These are phyloP conservation scores for Cadophora gregata DNA, from an alignment of 2,329 filamentous ascomycete genomes.

Conservation along the genomic window DNA sequence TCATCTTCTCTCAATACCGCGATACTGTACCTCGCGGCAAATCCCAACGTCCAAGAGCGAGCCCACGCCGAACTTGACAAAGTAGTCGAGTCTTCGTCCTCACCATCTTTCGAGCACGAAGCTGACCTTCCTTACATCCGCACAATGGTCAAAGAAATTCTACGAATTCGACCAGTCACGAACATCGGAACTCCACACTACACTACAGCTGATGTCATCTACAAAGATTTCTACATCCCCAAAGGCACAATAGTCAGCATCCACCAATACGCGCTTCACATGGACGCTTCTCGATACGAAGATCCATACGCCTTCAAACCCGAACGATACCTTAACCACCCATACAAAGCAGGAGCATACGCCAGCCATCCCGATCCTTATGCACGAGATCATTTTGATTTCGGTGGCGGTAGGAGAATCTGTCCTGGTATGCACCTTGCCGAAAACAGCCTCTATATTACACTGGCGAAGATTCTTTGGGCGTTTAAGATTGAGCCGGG, in stretches of 20 bases:
- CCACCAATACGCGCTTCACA: slow-evolving; percentile 49
- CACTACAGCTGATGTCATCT: slow-evolving; percentile 51
- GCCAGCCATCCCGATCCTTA: slow-evolving; percentile 61
- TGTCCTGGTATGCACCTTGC: slow-evolving; percentile 59
- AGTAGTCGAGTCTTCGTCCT: slow-evolving; percentile 47
- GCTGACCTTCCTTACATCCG: slow-evolving; percentile 49
- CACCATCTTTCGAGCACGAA: slow-evolving; percentile 50
- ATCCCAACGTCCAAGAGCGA: slow-evolving; percentile 43
- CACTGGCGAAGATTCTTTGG: slow-evolving; percentile 22
- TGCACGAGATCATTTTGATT: slow-evolving; percentile 44
- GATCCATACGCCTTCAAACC: slow-evolving; percentile 53
- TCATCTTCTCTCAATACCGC: slow-evolving; percentile 34
- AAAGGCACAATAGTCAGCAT: slow-evolving; percentile 51
- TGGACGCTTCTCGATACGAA: slow-evolving; percentile 53
- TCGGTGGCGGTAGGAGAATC: slow-evolving; percentile 50
- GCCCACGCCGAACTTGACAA: slow-evolving; percentile 49
- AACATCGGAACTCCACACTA: slow-evolving; percentile 46
- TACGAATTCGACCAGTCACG: slow-evolving; percentile 53
- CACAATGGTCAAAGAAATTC: slow-evolving; percentile 53
- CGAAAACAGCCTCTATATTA: slow-evolving; percentile 15
- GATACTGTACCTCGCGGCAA: slow-evolving; percentile 42
- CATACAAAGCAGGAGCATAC: slow-evolving; percentile 25
- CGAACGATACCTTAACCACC: slow-evolving; percentile 53
- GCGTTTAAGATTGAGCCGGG: slow-evolving; percentile 49
- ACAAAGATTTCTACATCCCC: slow-evolving; percentile 52